Conservation (phyloP, 2,329 filamentous ascomycete genomes). For the Raffaelea ambrosiae region DNA sequence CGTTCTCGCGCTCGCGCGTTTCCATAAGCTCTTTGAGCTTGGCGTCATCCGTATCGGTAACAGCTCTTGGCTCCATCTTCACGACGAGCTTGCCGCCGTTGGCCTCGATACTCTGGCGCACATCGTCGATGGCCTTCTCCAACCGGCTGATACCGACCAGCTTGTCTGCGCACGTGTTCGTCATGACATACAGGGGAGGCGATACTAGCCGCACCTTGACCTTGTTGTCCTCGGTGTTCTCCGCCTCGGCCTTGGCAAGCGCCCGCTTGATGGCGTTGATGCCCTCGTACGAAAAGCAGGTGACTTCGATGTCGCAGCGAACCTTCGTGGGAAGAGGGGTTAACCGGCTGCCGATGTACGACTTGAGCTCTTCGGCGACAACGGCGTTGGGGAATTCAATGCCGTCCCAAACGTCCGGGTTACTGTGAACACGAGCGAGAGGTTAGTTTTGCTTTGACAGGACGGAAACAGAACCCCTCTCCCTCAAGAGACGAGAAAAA, state of each 20-base stretch:
- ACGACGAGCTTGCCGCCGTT: conserved; percentile 75
- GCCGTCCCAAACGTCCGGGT: conserved; percentile 93
- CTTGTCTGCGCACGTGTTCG: conserved; percentile 94
- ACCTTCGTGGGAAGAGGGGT: conserved; percentile 99
- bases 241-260: conserved; percentile 80
- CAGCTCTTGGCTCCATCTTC: conserved; percentile 99
- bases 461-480: neutral
- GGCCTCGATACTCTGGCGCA: conserved; percentile 68
- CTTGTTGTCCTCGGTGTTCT: conserved; percentile 85
- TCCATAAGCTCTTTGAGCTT: conserved; percentile 98
- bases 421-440: conserved; percentile 38
- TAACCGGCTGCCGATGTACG: conserved; percentile 93
- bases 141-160: conserved; percentile 71
- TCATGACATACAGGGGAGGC: conserved; percentile 91
- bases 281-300: conserved; percentile 91
- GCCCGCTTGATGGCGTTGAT: conserved; percentile 97
- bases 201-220: conserved; percentile 99
- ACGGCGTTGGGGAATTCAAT: conserved; percentile 79
- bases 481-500: neutral
- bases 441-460: conserved; percentile 9
- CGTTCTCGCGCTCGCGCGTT: conserved; percentile 96
- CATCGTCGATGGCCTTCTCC: conserved; percentile 83
- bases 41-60: conserved; percentile 96
- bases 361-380: conserved; percentile 81
- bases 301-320: conserved; percentile 93